A percentile compares a stretch with the other conserved stretches of the same genome.
Evolutionary conservation across 139 green algal genomes (phyloP).

Genomic region (Chlorella vulgaris): DNA sequence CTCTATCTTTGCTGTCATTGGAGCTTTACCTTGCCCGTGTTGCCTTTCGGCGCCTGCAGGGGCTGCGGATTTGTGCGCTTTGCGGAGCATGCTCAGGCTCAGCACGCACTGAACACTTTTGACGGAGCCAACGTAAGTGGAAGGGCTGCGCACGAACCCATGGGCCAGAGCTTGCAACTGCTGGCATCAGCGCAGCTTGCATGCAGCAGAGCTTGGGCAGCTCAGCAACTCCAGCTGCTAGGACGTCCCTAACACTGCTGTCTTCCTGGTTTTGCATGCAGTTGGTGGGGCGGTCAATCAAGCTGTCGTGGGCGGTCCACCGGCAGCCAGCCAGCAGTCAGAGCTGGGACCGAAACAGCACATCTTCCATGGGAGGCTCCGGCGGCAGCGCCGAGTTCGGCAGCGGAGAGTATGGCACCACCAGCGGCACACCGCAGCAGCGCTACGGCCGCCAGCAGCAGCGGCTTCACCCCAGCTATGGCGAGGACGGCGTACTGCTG

Average conservation of each 20-base stretch:
- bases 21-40: background rate
- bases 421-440: too few relatives aligned
- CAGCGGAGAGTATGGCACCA: background rate
- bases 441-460: background rate
- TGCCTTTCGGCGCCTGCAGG: background rate
- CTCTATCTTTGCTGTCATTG: background rate
- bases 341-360: background rate
- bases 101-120: background rate
- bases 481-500: background rate
- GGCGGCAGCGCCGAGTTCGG: background rate
- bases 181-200: too few relatives aligned
- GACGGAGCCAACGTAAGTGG: background rate
- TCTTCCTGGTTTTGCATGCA: background rate
- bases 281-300: background rate
- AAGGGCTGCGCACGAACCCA: background rate
- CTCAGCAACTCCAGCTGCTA: background rate
- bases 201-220: too few relatives aligned
- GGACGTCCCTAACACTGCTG: background rate
- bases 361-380: background rate
- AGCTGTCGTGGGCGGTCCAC: background rate
- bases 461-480: background rate
- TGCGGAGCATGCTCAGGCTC: background rate
- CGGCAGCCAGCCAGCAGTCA: background rate
- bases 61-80: conserved; percentile 11
- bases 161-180: background rate